Conservation (phyloP, 164 flowering plant genomes). For the Stephania yunnanensis region DNA sequence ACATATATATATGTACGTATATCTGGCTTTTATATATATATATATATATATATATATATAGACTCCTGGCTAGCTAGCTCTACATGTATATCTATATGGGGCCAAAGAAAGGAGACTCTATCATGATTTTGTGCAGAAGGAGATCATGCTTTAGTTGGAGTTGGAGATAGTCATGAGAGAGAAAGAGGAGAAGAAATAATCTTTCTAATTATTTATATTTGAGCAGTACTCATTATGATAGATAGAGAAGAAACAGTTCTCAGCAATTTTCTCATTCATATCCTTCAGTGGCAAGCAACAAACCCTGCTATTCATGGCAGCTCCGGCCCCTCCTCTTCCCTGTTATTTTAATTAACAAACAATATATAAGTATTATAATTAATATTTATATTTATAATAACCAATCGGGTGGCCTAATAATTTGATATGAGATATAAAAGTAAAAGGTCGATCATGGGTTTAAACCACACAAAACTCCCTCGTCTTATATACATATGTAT, state of each 20-base stretch:
- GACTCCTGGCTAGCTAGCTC: background rate
- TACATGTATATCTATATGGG: background rate
- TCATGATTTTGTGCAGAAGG: background rate
- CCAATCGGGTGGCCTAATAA: too few species aligned
- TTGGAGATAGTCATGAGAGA: background rate
- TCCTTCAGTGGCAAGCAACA: constrained; percentile 32
- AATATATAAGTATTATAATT: constrained; percentile 24
- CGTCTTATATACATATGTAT: too few species aligned
- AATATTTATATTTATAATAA: too few species aligned
- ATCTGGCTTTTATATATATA: too few species aligned
- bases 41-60: too few species aligned
- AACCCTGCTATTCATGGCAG: constrained; percentile 7
- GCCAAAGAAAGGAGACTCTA: background rate
- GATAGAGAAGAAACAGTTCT: constrained; percentile 14
- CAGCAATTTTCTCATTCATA: constrained; percentile 20
- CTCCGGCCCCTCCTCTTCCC: background rate
- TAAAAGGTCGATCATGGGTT: too few species aligned
- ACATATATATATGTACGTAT: too few species aligned
- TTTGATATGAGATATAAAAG: too few species aligned
- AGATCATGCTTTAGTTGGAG: background rate
- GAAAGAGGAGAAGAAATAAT: background rate
- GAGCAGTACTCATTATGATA: constrained; percentile 5
- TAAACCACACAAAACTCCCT: too few species aligned
- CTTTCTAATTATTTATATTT: background rate
- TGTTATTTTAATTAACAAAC: constrained; percentile 4